phyloP scores from a whole-genome alignment of 305 asterid genomes.

The Rubia balearica region DNA sequence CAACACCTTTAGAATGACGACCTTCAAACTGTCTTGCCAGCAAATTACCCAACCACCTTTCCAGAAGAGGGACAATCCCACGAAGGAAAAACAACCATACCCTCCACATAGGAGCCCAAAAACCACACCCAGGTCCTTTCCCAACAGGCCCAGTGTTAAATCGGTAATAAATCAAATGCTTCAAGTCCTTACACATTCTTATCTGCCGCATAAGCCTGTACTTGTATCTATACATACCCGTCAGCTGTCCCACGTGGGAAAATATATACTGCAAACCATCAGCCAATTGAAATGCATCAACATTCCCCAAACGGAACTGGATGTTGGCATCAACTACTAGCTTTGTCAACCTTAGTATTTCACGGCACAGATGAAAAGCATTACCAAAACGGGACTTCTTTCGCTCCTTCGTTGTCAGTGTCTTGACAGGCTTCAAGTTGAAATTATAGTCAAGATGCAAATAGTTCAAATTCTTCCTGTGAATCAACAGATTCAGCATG shows the following conservation, averaged over 20 bases:
- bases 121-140: conserved; percentile 99
- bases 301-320: conserved; percentile 99
- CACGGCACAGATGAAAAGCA: conserved; percentile 99
- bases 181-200: conserved; percentile 98
- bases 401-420: conserved; percentile 95
- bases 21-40: conserved; percentile 99
- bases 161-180: conserved; percentile 94
- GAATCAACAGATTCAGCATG: conserved; percentile 93
- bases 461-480: conserved; percentile 90
- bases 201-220: conserved; percentile 99
- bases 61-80: conserved; percentile 97
- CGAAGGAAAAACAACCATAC: conserved; percentile 99
- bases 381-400: conserved; percentile 96
- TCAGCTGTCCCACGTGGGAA: conserved; percentile 97
- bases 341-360: conserved; percentile 90
- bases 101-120: conserved; percentile 99
- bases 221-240: conserved; percentile 97
- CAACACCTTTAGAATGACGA: conserved; percentile 96
- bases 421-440: conserved; percentile 97
- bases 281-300: conserved; percentile 98
- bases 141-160: conserved; percentile 99
- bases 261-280: conserved; percentile 96
- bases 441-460: conserved; percentile 97
- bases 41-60: conserved; percentile 96
- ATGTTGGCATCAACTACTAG: conserved; percentile 98